Evolutionary conservation across 805 yeast species (phyloP).

Genomic region (Wickerhamiella dianesei): DNA sequence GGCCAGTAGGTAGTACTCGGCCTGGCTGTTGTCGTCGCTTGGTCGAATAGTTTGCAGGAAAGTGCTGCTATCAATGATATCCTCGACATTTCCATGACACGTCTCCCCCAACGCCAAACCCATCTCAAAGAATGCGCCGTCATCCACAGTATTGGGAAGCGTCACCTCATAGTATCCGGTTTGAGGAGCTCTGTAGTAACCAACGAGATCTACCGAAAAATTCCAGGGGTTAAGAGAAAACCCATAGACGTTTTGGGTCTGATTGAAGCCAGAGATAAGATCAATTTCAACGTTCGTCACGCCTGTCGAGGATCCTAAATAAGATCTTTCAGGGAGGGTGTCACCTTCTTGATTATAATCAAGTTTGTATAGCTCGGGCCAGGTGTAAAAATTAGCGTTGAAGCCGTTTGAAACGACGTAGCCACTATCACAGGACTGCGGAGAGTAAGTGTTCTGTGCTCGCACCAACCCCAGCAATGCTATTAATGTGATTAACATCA

Average conservation of each 20-base stretch:
- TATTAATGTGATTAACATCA: too few relatives aligned
- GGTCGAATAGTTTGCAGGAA: not conserved
- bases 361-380: not conserved
- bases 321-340: not conserved
- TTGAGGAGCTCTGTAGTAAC: not conserved
- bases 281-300: not conserved
- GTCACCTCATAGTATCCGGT: not conserved
- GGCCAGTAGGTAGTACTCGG: not conserved
- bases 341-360: not conserved
- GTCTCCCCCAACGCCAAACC: not conserved
- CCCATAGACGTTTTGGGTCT: not conserved
- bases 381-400: not conserved
- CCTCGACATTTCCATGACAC: not conserved
- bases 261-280: not conserved
- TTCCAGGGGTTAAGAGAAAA: not conserved
- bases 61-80: not conserved
- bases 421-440: too few relatives aligned
- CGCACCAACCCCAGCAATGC: too few relatives aligned
- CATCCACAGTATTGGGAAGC: not conserved
- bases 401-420: not conserved
- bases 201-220: not conserved
- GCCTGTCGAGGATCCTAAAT: not conserved
- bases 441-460: too few relatives aligned
- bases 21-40: not conserved
- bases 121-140: not conserved